Evolutionary conservation across 495 filamentous ascomycete species (phyloP).

Genomic region (Astrothelium macrocarpum): DNA sequence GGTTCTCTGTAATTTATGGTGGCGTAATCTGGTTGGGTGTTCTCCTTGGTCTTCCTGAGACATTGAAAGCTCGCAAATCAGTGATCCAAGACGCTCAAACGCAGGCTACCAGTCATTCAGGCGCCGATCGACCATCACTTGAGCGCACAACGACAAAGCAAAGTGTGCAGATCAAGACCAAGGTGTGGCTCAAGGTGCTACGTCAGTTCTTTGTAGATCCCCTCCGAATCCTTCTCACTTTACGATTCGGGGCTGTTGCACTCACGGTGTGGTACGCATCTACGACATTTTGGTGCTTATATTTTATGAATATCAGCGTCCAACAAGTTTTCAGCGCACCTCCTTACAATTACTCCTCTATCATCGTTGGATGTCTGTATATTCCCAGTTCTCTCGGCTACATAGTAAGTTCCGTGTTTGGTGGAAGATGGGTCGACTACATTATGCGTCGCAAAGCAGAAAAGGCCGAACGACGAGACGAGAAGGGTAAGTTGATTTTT

Average conservation of each 20-base stretch:
- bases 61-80: slow-evolving; percentile 18
- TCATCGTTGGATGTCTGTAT: slow-evolving; percentile 74
- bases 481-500: slow-evolving; percentile 57
- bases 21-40: slow-evolving; percentile 34
- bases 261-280: slow-evolving; percentile 74
- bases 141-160: slow-evolving; percentile 54
- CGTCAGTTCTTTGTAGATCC: slow-evolving; percentile 72
- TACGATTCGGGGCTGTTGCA: slow-evolving; percentile 71
- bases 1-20: slow-evolving; percentile 76
- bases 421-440: slow-evolving; percentile 76
- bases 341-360: slow-evolving; percentile 66
- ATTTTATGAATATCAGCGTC: slow-evolving; percentile 79
- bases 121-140: slow-evolving; percentile 29
- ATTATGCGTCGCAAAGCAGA: slow-evolving; percentile 81
- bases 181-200: slow-evolving; percentile 41
- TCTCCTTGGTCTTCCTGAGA: slow-evolving; percentile 41
- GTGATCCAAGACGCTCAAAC: slow-evolving; percentile 15
- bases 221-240: slow-evolving; percentile 63
- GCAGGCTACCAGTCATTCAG: slow-evolving; percentile 1
- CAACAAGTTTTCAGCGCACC: slow-evolving; percentile 59
- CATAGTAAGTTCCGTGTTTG: slow-evolving; percentile 57
- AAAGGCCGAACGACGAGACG: slow-evolving; percentile 61
- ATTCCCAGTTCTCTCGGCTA: slow-evolving; percentile 76
- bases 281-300: slow-evolving; percentile 74
- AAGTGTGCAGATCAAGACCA: slow-evolving; percentile 48